Base-by-base conservation (phyloP, 1,139 yeast species). In the Lodderomyces elongisporus region DNA sequence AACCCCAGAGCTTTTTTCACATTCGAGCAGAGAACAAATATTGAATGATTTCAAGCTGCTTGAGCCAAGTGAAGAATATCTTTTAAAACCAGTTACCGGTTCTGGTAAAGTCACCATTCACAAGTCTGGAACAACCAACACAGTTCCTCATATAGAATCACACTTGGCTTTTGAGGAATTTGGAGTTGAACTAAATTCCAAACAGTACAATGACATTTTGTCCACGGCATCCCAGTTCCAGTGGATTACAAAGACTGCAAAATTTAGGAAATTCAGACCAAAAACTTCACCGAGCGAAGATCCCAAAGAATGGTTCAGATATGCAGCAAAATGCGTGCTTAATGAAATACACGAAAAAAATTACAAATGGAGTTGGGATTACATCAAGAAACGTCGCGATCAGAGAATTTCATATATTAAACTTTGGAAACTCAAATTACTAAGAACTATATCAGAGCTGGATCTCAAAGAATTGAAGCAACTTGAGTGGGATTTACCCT, bases 61-160 rank as follows among this genome's bases (percentile, higher is more conserved):
- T 6, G 14, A 12, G 9, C 5, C 7, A 16, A 4, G 14, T 9
- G 30, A 34, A 12, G 93, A 88, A 48, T 88, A 77, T 49, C 63
- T 93, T 12, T 60, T 93, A 39, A 75, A 81, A 37, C 99, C 99
- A 0, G 95, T 93, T 1, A 77, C 88, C 5, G 98, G 98, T 21
- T 65, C 69, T 28, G 98, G 98, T 23, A 81, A 81, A 48, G 59
- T 93, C 27, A 80, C 91, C 1, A 63, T 91, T 21, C 85, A 85
- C 58, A 93, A 93, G 52, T 56, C 68, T 5, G 93, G 93, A 2
- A 68, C 93, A 1, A 77, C 88, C 0, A 81, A 77, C 30, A 48
- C 62, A 0, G 58, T 62, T 18, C 96, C 98, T 2, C 93, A 85
- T 52, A 70, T 87, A 14, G 74, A 76, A 32, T 75, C 91, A 0